Evolutionary conservation across 345 rosid genomes (phyloP), one percentile per base, ranked within the genome.

Genomic region (Populus euphratica): DNA sequence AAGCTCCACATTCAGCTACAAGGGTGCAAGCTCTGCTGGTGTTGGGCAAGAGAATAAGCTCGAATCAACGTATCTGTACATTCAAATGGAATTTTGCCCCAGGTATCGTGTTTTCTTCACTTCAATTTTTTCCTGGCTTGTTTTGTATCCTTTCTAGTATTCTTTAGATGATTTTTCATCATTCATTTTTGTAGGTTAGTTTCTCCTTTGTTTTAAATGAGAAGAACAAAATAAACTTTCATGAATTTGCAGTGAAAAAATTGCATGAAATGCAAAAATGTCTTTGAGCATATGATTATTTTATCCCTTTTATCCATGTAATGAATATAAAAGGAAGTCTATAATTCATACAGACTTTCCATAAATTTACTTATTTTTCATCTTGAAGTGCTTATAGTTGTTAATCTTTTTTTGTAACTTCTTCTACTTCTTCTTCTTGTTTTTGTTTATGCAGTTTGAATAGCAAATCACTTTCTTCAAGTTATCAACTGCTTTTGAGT

Each of bases 1-100:
- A 72, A 93, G 94, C 85, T 86, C 93, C 75, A 78, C 89, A 38
- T 85, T 91, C 79, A 87, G 94, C 79, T 77, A 79, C 74, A 81
- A 74, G 52, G 92, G 89, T 75, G 86, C 89, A 65, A 87, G 82
- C 80, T 86, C 88, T 39, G 83, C 85, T 64, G 97, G 87, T 85
- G 73, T 79, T 80, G 94, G 86, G 83, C 91, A 85, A 74, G 96
- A 95, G 43, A 84, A 80, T 84, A 88, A 88, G 76, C 82, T 91
- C 77, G 99, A 90, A 68, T 90, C 96, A 23, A 91, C 94, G 13
- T 93, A 90, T 88, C 84, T 95, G 25, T 95, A 93, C 79, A 95
- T 95, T 85, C 99, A 95, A 82, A 95, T 95, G 99, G 99, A 95
- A 78, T 93, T 83, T 52, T 95, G 99, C 75, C 99, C 99, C 11